phyloP scores from a whole-genome alignment of 2,329 filamentous ascomycete genomes.

The Achaetomium macrosporum region DNA sequence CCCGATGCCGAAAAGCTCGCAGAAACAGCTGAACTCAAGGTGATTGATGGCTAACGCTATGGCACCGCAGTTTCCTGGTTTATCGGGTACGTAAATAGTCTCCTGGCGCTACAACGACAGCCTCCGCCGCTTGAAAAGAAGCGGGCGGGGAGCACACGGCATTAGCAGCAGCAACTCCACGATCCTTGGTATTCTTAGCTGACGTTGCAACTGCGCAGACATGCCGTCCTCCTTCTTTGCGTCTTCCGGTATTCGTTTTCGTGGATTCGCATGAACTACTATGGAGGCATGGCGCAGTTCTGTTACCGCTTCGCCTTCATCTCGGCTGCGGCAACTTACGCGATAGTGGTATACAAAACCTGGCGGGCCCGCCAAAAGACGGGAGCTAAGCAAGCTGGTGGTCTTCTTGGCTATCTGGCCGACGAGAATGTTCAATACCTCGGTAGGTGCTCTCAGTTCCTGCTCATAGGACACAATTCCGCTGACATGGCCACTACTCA shows the following conservation, averaged over 20 bases:
- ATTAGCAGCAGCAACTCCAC: not conserved
- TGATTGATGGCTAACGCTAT: constrained; percentile 15
- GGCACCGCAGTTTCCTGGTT: constrained; percentile 65
- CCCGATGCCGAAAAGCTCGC: not conserved
- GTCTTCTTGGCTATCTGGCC: constrained; percentile 60
- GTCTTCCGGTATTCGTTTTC: constrained; percentile 79
- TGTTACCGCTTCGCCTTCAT: constrained; percentile 89
- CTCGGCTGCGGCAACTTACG: constrained; percentile 85
- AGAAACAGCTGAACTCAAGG: not conserved
- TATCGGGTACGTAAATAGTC: constrained; percentile 57
- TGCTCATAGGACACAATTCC: not conserved
- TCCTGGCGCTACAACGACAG: not conserved
- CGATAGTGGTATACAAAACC: constrained; percentile 98
- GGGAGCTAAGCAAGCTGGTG: constrained; percentile 54
- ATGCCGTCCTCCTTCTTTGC: constrained; percentile 77
- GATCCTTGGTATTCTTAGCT: not conserved
- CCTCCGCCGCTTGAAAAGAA: not conserved
- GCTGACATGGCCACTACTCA: constrained; percentile 31
- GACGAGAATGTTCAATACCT: constrained; percentile 99
- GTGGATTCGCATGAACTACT: constrained; percentile 84
- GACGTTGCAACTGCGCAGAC: constrained; percentile 45
- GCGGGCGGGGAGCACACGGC: not conserved
- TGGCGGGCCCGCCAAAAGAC: constrained; percentile 78
- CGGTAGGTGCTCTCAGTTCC: constrained; percentile 51
- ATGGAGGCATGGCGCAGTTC: constrained; percentile 68